These are phyloP conservation scores for Trichoderma sp. DNA, from an alignment of 2,329 filamentous ascomycete genomes.

Conservation along the genomic window DNA sequence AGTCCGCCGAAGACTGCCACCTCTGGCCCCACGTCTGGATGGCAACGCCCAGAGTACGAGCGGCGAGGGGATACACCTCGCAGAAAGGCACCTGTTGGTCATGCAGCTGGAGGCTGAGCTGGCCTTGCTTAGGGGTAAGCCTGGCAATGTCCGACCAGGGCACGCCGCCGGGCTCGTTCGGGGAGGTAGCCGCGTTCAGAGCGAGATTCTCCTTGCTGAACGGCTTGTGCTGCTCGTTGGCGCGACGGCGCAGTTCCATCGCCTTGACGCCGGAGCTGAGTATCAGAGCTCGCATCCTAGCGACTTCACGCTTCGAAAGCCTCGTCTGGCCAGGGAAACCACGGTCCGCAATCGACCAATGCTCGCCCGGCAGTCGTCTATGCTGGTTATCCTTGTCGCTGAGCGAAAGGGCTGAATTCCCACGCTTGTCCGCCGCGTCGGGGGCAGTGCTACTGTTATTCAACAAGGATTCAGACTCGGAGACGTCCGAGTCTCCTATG, in stretches of 20 bases:
- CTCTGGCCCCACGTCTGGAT: slow-evolving; percentile 48
- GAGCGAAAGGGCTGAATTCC: slow-evolving; percentile 35
- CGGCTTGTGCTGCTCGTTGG: slow-evolving; percentile 47
- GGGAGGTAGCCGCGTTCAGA: slow-evolving; percentile 25
- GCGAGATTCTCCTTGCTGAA: slow-evolving; percentile 28
- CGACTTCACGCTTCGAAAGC: slow-evolving; percentile 70
- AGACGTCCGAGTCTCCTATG: slow-evolving; percentile 35
- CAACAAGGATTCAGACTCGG: slow-evolving; percentile 40
- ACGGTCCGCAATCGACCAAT: slow-evolving; percentile 54
- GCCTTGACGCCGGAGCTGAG: slow-evolving; percentile 88
- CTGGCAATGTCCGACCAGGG: slow-evolving; percentile 46
- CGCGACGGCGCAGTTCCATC: slow-evolving; percentile 69
- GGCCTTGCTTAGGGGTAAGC: slow-evolving; percentile 38
- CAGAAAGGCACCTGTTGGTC: slow-evolving; percentile 40
- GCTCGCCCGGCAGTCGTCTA: slow-evolving; percentile 34
- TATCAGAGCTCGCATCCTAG: slow-evolving; percentile 72
- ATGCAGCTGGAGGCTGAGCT: slow-evolving; percentile 32
- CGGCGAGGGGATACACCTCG: slow-evolving; percentile 52
- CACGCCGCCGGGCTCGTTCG: slow-evolving; percentile 27
- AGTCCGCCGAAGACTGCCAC: slow-evolving; percentile 60
- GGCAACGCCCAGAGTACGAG: slow-evolving; percentile 48
- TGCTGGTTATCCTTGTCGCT: slow-evolving; percentile 26
- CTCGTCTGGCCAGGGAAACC: slow-evolving; percentile 35
- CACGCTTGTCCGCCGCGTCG: slow-evolving; percentile 37
- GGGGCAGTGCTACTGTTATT: slow-evolving; percentile 25